phyloP scores from a whole-genome alignment of 768 basidiomycete genomes.

The Rhizopogon vinicolor region DNA sequence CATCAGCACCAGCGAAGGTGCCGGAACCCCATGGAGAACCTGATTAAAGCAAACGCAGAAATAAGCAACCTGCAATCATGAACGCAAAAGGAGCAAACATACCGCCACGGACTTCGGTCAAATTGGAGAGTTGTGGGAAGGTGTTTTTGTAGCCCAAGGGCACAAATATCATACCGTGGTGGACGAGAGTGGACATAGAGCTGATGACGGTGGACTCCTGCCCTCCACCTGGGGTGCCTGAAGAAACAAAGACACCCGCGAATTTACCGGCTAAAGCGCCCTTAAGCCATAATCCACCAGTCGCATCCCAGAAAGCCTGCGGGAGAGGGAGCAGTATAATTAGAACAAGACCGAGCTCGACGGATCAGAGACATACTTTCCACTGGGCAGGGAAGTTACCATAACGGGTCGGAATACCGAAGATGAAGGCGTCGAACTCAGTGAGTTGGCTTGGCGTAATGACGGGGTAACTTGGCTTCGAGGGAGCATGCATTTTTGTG shows the following conservation, averaged over 20 bases:
- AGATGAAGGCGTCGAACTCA: conserved; percentile 65
- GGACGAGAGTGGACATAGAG: conserved; percentile 53
- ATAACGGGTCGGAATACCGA: conserved; percentile 79
- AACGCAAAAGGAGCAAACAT: conserved; percentile 15
- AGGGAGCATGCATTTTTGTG: conserved; percentile 61
- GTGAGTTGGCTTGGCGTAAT: conserved; percentile 50
- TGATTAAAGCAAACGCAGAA: conserved; percentile 15
- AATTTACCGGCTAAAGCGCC: conserved; percentile 72
- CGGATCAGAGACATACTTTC: conserved; percentile 44
- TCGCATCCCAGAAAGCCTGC: conserved; percentile 72
- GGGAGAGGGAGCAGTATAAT: not conserved
- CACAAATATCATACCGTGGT: conserved; percentile 71
- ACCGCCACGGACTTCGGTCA: conserved; percentile 57
- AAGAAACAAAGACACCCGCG: conserved; percentile 70
- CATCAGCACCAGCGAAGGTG: conserved; percentile 45
- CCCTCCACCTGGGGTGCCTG: conserved; percentile 74
- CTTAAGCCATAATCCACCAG: conserved; percentile 57
- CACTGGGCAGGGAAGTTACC: conserved; percentile 79
- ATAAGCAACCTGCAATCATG: not conserved
- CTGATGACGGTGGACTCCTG: conserved; percentile 59
- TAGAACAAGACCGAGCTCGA: not conserved
- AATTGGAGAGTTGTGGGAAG: conserved; percentile 36
- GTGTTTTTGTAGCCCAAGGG: conserved; percentile 65
- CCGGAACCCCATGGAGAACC: conserved; percentile 80
- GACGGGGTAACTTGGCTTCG: conserved; percentile 70